A percentile compares a stretch with the other conserved stretches of the same genome.
These are phyloP conservation scores for Starmera quercuum DNA, from an alignment of 805 yeast species.

Conservation along the genomic window DNA sequence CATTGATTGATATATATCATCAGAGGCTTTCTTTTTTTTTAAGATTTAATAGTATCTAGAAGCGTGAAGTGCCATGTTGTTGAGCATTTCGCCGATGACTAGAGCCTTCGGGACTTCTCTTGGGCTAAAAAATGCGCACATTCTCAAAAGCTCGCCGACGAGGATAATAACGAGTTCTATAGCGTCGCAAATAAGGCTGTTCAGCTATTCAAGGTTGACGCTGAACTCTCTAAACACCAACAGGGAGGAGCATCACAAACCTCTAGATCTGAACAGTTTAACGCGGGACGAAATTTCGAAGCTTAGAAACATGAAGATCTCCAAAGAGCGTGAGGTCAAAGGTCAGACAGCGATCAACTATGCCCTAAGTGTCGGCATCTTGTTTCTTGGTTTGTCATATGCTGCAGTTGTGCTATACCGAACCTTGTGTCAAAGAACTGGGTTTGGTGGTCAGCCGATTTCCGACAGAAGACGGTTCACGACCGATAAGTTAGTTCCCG, in stretches of 20 bases:
- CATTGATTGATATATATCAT: no score
- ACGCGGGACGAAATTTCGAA: constrained; percentile 17
- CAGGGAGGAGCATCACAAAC: background rate
- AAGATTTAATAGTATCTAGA: no score
- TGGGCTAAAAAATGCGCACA: no score
- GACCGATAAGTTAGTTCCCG: constrained; percentile 81
- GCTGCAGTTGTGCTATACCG: constrained; percentile 91
- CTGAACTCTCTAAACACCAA: background rate
- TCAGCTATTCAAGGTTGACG: no score
- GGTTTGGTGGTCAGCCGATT: constrained; percentile 93
- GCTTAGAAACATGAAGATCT: constrained; percentile 14
- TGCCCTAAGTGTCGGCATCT: constrained; percentile 57
- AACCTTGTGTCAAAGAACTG: constrained; percentile 88
- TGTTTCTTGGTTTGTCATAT: constrained; percentile 72
- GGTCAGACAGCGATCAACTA: constrained; percentile 52
- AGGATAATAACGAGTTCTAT: no score
- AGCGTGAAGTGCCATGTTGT: no score
- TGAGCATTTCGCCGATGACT: no score
- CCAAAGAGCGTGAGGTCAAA: constrained; percentile 10
- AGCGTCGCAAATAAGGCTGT: no score
- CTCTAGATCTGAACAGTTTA: constrained; percentile 8
- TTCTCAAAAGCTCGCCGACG: no score
- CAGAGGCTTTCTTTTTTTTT: no score
- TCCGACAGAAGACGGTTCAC: constrained; percentile 78
- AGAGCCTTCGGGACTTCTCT: no score